Percentiles rank a stretch among this genome's conserved stretches.
These are phyloP conservation scores for Neurospora sp. DNA, from an alignment of 495 filamentous ascomycete species.

Conservation along the genomic window DNA sequence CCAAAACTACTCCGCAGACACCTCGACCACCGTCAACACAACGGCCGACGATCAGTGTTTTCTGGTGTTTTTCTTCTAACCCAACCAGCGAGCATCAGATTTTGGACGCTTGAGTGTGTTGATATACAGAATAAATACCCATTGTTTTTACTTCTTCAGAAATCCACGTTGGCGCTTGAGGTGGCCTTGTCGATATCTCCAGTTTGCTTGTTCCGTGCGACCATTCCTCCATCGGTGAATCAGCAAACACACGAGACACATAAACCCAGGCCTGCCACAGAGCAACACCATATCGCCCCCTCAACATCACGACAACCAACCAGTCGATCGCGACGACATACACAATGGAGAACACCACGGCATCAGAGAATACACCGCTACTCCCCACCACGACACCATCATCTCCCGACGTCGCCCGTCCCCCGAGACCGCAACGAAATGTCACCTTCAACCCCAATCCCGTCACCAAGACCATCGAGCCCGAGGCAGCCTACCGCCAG, in stretches of 20 bases:
- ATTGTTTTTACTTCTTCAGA: not conserved
- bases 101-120: not conserved
- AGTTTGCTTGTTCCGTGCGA: not conserved
- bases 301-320: not conserved
- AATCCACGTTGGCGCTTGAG: not conserved
- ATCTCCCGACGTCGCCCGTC: constrained; percentile 24
- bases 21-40: not conserved
- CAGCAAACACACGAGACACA: not conserved
- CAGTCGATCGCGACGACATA: not conserved
- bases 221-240: not conserved
- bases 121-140: not conserved
- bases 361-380: constrained; percentile 26
- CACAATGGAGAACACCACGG: constrained; percentile 12
- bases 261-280: not conserved
- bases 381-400: constrained; percentile 14
- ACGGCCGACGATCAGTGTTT: not conserved
- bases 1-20: not conserved
- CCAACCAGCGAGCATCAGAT: not conserved
- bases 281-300: not conserved
- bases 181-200: not conserved
- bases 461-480: constrained; percentile 39
- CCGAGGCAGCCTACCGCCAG: constrained; percentile 20
- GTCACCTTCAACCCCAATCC: constrained; percentile 43
- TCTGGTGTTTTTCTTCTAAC: not conserved
- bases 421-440: constrained; percentile 27